These are phyloP conservation scores for Suillus placidus DNA, from an alignment of 768 basidiomycete species.

Conservation along the genomic window DNA sequence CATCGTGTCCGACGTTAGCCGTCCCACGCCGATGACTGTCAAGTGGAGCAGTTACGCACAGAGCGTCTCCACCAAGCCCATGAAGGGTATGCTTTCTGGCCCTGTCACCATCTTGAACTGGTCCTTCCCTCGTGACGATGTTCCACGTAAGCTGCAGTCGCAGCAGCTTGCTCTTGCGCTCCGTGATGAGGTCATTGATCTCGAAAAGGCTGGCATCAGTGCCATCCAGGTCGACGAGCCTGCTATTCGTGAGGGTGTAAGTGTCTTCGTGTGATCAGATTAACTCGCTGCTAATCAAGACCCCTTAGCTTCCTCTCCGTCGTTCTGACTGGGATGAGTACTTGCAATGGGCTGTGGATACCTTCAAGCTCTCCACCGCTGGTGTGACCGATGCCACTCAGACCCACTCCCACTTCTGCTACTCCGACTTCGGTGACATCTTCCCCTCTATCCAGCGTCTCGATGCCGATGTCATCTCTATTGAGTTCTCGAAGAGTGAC, in stretches of 20 bases:
- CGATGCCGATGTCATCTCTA: constrained; percentile 98
- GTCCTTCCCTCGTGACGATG: constrained; percentile 99
- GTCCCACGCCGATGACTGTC: constrained; percentile 91
- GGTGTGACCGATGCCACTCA: constrained; percentile 94
- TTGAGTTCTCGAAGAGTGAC: constrained; percentile 98
- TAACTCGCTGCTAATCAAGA: constrained; percentile 16
- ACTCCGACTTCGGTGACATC: constrained; percentile 98
- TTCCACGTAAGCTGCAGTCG: constrained; percentile 94
- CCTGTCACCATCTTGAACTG: constrained; percentile 99
- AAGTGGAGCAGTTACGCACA: constrained; percentile 97
- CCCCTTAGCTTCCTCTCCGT: constrained; percentile 84
- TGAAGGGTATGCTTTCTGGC: constrained; percentile 99
- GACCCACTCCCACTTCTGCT: constrained; percentile 99
- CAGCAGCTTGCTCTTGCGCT: constrained; percentile 98
- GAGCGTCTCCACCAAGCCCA: constrained; percentile 87
- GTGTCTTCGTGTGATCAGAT: constrained; percentile 29
- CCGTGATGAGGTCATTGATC: constrained; percentile 97
- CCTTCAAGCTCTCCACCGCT: constrained; percentile 96
- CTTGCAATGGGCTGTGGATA: constrained; percentile 98
- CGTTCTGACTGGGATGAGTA: constrained; percentile 95
- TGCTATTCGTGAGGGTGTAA: constrained; percentile 96
- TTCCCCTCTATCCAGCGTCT: constrained; percentile 96
- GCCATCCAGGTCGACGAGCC: constrained; percentile 99
- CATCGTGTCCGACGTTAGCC: constrained; percentile 97
- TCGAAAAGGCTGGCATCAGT: constrained; percentile 93